phyloP scores from a whole-genome alignment of 257 asterid genomes.

The Penstemon newberryi region DNA sequence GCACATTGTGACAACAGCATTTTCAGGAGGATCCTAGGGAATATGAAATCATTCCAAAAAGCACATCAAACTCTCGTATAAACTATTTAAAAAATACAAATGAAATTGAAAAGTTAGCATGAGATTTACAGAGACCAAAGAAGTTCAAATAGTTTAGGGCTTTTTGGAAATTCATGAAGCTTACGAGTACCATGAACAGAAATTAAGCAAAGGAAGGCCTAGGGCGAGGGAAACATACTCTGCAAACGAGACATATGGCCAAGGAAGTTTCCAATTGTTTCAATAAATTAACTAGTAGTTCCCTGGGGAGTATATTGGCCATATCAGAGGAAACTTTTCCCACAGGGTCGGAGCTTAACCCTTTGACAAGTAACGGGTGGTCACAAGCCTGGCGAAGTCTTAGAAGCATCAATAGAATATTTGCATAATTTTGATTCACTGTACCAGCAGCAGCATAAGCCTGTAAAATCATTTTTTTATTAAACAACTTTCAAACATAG shows the following conservation, averaged over 20 bases:
- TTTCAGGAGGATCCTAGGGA: conserved; percentile 94
- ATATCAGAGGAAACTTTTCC: conserved; percentile 64
- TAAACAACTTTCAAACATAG: conserved; percentile 14
- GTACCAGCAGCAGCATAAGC: conserved; percentile 99
- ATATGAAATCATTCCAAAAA: conserved; percentile 26
- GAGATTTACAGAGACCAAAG: not conserved
- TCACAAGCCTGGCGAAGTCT: conserved; percentile 99
- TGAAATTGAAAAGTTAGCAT: not conserved
- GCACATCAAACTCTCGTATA: conserved; percentile 25
- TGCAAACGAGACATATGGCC: conserved; percentile 78
- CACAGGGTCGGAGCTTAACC: conserved; percentile 58
- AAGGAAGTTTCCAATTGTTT: conserved; percentile 62
- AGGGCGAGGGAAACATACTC: conserved; percentile 48
- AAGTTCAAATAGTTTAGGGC: not conserved
- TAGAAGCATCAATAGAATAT: conserved; percentile 85
- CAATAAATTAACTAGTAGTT: conserved; percentile 52
- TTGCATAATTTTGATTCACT: conserved; percentile 91
- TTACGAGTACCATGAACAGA: conserved; percentile 9
- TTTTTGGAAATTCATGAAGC: conserved; percentile 6
- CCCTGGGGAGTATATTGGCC: conserved; percentile 68
- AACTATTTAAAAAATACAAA: no score
- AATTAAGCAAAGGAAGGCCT: conserved; percentile 22
- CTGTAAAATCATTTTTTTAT: conserved; percentile 41
- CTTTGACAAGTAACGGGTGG: conserved; percentile 94
- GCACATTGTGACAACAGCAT: conserved; percentile 92